Evolutionary conservation across 495 filamentous ascomycete genomes (phyloP).

Genomic region (Penicillium bovifimosum): DNA sequence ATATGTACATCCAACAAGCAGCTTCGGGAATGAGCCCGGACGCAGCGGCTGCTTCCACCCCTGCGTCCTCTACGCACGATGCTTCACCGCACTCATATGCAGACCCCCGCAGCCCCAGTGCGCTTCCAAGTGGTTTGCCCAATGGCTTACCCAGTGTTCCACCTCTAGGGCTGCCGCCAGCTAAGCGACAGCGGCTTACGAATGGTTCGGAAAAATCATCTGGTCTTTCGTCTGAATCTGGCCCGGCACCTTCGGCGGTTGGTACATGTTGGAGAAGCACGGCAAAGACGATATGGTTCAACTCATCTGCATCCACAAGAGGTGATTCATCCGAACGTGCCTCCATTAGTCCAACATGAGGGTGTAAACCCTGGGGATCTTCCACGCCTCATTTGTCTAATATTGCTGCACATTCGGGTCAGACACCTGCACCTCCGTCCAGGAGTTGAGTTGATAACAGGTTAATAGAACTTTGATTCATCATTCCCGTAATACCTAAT

Average conservation of each 20-base stretch:
- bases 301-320: no score
- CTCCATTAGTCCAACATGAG: no score
- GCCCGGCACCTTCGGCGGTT: conserved; percentile 1
- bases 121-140: neutral
- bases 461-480: no score
- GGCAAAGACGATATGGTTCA: no score
- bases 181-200: conserved; percentile 41
- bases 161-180: conserved; percentile 17
- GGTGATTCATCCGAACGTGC: no score
- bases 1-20: no score
- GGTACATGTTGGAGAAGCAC: no score
- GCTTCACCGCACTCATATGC: conserved; percentile 32
- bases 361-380: conserved; percentile 17
- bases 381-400: conserved; percentile 24
- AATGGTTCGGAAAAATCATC: conserved; percentile 32
- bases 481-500: no score
- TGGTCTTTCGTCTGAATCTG: conserved; percentile 11
- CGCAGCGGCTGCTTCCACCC: conserved; percentile 22
- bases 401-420: conserved; percentile 20
- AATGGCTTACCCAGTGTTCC: neutral
- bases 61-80: conserved; percentile 28
- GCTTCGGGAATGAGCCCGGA: conserved; percentile 30
- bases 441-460: no score
- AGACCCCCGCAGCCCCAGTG: conserved; percentile 26
- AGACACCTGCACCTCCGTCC: conserved; percentile 22